Percentiles rank a stretch among this genome's conserved stretches.
Conservation (phyloP, 257 asterid genomes). For the Rauvolfia tetraphylla region DNA sequence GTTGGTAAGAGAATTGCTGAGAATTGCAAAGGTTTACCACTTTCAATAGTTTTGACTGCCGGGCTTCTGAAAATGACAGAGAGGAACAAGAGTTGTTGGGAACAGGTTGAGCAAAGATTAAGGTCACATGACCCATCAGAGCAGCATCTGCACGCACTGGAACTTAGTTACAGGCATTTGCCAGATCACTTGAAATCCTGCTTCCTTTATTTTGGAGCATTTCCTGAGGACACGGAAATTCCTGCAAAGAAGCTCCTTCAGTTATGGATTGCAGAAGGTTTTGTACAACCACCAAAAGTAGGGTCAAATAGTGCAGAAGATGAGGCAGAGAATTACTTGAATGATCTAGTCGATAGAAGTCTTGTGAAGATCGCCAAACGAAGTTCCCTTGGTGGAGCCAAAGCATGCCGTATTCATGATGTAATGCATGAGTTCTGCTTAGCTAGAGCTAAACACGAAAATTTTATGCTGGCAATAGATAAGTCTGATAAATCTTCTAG, state of each 20-base stretch:
- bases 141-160: background rate
- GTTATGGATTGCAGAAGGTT: slow-evolving; percentile 5
- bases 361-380: background rate
- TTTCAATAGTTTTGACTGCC: background rate
- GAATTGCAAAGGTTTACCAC: slow-evolving; percentile 16
- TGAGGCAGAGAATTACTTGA: slow-evolving; percentile 1
- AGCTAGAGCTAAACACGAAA: slow-evolving; percentile 7
- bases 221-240: slow-evolving; percentile 1
- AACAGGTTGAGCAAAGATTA: slow-evolving; percentile 3
- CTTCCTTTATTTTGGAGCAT: slow-evolving; percentile 12
- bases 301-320: background rate
- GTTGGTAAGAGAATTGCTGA: background rate
- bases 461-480: background rate
- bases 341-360: slow-evolving; percentile 3
- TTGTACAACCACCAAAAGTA: slow-evolving; percentile 2
- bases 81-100: background rate
- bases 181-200: slow-evolving; percentile 4
- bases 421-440: slow-evolving; percentile 13
- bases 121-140: slow-evolving; percentile 1
- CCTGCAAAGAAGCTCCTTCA: background rate
- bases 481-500: background rate
- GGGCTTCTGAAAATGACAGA: slow-evolving; percentile 9
- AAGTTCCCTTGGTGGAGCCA: background rate
- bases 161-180: slow-evolving; percentile 5
- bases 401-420: slow-evolving; percentile 14